phyloP scores from a whole-genome alignment of 208 protist genomes.

The Acanthamoeba lenticulata region DNA sequence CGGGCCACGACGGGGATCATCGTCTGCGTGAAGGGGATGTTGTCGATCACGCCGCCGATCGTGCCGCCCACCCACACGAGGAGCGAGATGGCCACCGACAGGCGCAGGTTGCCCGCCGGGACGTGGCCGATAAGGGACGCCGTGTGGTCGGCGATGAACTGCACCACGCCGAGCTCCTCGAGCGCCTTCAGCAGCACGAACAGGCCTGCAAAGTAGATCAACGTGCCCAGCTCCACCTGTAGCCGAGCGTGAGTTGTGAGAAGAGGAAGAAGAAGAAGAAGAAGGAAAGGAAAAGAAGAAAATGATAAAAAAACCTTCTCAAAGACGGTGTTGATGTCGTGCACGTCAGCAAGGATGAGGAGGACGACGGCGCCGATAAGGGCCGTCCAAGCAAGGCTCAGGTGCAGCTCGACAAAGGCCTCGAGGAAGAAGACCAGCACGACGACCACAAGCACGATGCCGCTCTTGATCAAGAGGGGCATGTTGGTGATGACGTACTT shows the following conservation, averaged over 20 bases:
- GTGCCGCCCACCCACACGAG: conserved; percentile 75
- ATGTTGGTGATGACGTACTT: conserved; percentile 77
- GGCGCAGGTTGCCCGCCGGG: not conserved
- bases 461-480: conserved; percentile 71
- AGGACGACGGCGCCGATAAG: conserved; percentile 75
- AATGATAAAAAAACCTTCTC: not conserved
- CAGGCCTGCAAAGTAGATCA: conserved; percentile 81
- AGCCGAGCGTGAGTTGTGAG: not conserved
- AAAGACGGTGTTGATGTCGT: conserved; percentile 54
- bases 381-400: conserved; percentile 80
- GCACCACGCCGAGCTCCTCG: conserved; percentile 70
- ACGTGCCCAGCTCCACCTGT: conserved; percentile 80
- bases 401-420: conserved; percentile 70
- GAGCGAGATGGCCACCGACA: conserved; percentile 2
- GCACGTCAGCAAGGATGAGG: conserved; percentile 68
- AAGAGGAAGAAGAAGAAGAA: not conserved
- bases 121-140: not conserved
- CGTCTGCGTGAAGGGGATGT: conserved; percentile 70
- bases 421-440: conserved; percentile 81
- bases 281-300: not conserved
- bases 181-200: conserved; percentile 82
- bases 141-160: conserved; percentile 72
- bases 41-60: conserved; percentile 65
- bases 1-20: conserved; percentile 76
- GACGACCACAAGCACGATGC: conserved; percentile 68